Percentiles rank a stretch among this genome's conserved stretches.
These are phyloP conservation scores for Cladosporium sphaerospermum DNA, from an alignment of 2,329 filamentous ascomycete genomes.

Conservation along the genomic window DNA sequence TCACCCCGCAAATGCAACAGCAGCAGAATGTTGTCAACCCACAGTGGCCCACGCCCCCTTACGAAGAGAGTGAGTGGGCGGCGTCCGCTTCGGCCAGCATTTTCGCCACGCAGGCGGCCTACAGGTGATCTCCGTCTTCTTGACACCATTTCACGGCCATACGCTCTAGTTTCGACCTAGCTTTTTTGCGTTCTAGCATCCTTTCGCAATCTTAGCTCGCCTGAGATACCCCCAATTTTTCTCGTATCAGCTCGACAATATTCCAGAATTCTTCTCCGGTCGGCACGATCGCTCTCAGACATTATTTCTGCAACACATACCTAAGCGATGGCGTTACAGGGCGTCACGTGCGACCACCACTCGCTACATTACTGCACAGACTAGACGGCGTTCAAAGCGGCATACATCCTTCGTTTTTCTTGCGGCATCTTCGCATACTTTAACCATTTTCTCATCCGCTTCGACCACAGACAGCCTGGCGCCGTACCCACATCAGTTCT, in stretches of 20 bases:
- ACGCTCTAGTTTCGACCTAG: background rate
- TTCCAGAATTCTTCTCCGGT: background rate
- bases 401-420: background rate
- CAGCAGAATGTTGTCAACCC: conserved; percentile 46
- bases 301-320: background rate
- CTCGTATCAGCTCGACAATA: background rate
- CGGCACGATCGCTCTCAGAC: background rate
- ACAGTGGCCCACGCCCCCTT: conserved; percentile 93
- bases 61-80: conserved; percentile 90
- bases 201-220: background rate
- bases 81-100: conserved; percentile 75
- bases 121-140: conserved; percentile 17
- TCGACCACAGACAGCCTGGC: conserved; percentile 10
- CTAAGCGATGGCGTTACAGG: background rate
- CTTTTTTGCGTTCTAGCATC: conserved; percentile 10
- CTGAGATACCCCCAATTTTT: background rate
- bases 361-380: background rate
- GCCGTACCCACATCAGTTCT: conserved; percentile 1
- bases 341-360: background rate
- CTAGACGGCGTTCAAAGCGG: background rate
- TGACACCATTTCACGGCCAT: background rate
- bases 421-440: background rate
- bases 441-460: background rate
- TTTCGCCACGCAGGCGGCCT: conserved; percentile 60
- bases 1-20: conserved; percentile 52